Percentiles rank a stretch among this genome's conserved stretches.
Evolutionary conservation across 192 early-diverging fungal species (phyloP).

Genomic region (Pecoramyces ruminantium): DNA sequence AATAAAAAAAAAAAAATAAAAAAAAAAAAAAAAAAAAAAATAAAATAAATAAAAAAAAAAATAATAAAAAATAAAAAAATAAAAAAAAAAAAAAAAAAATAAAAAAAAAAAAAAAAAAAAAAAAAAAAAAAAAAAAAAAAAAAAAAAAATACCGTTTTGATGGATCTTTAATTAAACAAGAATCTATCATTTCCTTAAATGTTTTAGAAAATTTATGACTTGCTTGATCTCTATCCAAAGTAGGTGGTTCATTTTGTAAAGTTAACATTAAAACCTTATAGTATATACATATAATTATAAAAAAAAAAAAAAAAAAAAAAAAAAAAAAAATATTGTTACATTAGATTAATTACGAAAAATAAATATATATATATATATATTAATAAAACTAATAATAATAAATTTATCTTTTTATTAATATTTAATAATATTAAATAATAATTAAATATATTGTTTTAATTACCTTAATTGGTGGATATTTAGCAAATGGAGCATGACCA

Average conservation of each 20-base stretch:
- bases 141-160: conserved; percentile 35
- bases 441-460: neutral
- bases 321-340: too few species aligned
- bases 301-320: too few species aligned
- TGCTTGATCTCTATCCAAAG: conserved; percentile 54
- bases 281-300: too few species aligned
- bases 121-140: neutral
- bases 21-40: too few species aligned
- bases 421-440: neutral
- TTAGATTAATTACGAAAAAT: too few species aligned
- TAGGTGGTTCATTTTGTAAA: conserved; percentile 70
- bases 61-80: too few species aligned
- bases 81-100: too few species aligned
- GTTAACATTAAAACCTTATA: conserved; percentile 69
- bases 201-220: conserved; percentile 55
- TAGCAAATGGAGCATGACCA: conserved; percentile 76
- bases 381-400: neutral
- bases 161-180: conserved; percentile 64
- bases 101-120: too few species aligned
- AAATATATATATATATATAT: too few species aligned
- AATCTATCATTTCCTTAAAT: conserved; percentile 78
- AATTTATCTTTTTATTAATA: neutral
- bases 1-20: neutral
- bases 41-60: too few species aligned
- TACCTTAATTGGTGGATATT: conserved; percentile 71